A percentile compares a stretch with the other conserved stretches of the same genome.
phyloP scores from a whole-genome alignment of 495 filamentous ascomycete genomes.

The Thermothielavioides terrestris region DNA sequence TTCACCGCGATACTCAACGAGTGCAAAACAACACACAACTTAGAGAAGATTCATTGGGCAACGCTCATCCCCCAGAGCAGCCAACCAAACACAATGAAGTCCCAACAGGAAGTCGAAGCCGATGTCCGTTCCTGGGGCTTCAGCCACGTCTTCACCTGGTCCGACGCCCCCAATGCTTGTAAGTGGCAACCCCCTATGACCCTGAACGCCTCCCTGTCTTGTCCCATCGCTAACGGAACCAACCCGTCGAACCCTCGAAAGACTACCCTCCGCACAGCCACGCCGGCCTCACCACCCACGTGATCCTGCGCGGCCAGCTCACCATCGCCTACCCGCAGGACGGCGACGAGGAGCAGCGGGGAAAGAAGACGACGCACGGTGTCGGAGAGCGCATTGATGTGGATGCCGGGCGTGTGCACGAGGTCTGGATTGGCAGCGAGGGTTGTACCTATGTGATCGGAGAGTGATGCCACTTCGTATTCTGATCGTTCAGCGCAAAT shows the following conservation, averaged over 20 bases:
- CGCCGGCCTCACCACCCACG: slow-evolving; percentile 59
- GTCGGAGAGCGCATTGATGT: slow-evolving; percentile 69
- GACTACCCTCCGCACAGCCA: slow-evolving; percentile 74
- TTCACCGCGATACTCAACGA: too few species aligned
- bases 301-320: slow-evolving; percentile 61
- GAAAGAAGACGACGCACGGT: slow-evolving; percentile 58
- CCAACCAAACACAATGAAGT: not conserved
- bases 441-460: slow-evolving; percentile 86
- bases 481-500: not conserved
- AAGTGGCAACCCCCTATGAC: not conserved
- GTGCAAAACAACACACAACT: too few species aligned
- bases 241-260: too few species aligned
- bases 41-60: too few species aligned
- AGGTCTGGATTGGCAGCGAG: slow-evolving; percentile 72
- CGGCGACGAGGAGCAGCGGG: slow-evolving; percentile 19
- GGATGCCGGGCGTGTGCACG: slow-evolving; percentile 59
- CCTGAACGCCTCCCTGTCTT: too few species aligned
- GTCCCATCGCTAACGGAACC: too few species aligned
- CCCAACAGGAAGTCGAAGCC: slow-evolving; percentile 35
- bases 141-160: slow-evolving; percentile 69
- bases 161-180: slow-evolving; percentile 57
- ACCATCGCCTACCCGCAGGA: slow-evolving; percentile 71
- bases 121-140: slow-evolving; percentile 73
- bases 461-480: slow-evolving; percentile 36
- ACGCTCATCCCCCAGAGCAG: too few species aligned